Conservation (phyloP, 768 basidiomycete species). For the Boletales sp. region DNA sequence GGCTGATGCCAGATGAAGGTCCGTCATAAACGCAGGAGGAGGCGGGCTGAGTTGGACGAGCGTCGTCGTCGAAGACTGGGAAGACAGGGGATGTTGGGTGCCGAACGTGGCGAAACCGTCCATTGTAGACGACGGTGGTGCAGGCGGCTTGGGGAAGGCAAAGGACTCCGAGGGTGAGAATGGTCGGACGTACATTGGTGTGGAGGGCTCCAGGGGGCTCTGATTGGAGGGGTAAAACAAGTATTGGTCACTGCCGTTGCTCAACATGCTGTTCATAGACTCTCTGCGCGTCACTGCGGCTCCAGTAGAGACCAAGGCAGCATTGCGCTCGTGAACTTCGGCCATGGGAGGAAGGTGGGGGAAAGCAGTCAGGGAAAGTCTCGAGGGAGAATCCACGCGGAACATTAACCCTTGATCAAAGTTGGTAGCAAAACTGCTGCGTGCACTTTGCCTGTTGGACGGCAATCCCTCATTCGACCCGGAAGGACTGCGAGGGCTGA, state of each 20-base stretch:
- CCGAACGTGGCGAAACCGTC: background rate
- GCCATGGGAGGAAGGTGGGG: slow-evolving; percentile 53
- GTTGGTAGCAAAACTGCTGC: slow-evolving; percentile 68
- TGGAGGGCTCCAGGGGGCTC: slow-evolving; percentile 22
- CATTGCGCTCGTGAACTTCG: slow-evolving; percentile 43
- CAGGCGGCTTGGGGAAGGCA: slow-evolving; percentile 64
- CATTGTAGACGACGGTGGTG: background rate
- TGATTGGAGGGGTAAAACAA: slow-evolving; percentile 11
- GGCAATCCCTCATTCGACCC: slow-evolving; percentile 13
- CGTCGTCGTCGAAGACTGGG: slow-evolving; percentile 14
- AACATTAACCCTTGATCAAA: slow-evolving; percentile 41
- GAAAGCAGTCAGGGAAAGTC: slow-evolving; percentile 8
- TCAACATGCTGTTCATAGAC: slow-evolving; percentile 40
- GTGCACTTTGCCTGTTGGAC: slow-evolving; percentile 30
- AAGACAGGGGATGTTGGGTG: background rate
- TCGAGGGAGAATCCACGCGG: slow-evolving; percentile 18
- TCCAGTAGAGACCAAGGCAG: slow-evolving; percentile 21
- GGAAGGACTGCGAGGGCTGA: slow-evolving; percentile 10
- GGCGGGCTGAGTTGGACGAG: slow-evolving; percentile 17
- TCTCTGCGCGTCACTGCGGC: slow-evolving; percentile 26
- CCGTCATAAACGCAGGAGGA: slow-evolving; percentile 12
- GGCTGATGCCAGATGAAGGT: slow-evolving; percentile 12
- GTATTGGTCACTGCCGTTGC: slow-evolving; percentile 32
- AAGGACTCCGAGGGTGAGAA: slow-evolving; percentile 68
- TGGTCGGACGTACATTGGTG: slow-evolving; percentile 61